phyloP scores from a whole-genome alignment of 176 grass and related monocot species.

The Rhynchospora tenuis region DNA sequence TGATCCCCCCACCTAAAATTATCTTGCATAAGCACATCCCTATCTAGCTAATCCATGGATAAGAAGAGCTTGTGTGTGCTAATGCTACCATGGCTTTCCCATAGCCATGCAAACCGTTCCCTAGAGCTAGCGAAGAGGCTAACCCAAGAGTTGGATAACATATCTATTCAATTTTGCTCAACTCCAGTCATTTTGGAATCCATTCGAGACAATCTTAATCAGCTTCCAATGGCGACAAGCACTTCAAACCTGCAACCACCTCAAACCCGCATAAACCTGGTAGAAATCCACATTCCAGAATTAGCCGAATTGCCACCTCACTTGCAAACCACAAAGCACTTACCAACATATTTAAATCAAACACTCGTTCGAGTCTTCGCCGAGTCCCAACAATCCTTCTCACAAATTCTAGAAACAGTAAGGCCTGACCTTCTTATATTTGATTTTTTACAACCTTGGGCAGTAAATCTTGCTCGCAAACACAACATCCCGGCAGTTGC shows the following conservation, averaged over 20 bases:
- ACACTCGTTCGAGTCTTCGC: constrained; percentile 45
- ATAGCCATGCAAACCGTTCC: constrained; percentile 54
- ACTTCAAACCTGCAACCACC: too few species aligned
- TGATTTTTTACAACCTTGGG: constrained; percentile 66
- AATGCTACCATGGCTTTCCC: constrained; percentile 68
- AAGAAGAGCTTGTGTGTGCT: constrained; percentile 18
- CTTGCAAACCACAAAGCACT: constrained; percentile 55
- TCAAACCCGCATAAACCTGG: constrained; percentile 11
- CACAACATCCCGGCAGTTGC: constrained; percentile 29
- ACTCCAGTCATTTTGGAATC: constrained; percentile 40
- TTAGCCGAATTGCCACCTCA: constrained; percentile 25
- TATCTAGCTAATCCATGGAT: too few species aligned
- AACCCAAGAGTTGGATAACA: neutral
- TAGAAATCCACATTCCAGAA: constrained; percentile 38
- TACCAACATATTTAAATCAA: constrained; percentile 41
- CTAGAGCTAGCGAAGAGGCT: constrained; percentile 55
- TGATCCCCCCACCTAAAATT: too few species aligned
- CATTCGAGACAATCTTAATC: neutral
- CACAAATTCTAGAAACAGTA: constrained; percentile 35
- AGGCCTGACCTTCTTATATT: constrained; percentile 45
- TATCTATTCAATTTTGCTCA: constrained; percentile 53
- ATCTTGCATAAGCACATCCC: too few species aligned
- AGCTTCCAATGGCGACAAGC: too few species aligned
- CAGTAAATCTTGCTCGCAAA: constrained; percentile 27
- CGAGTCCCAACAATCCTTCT: constrained; percentile 41